phyloP scores from a whole-genome alignment of 345 rosid genomes.

The Aquilaria malaccensis region DNA sequence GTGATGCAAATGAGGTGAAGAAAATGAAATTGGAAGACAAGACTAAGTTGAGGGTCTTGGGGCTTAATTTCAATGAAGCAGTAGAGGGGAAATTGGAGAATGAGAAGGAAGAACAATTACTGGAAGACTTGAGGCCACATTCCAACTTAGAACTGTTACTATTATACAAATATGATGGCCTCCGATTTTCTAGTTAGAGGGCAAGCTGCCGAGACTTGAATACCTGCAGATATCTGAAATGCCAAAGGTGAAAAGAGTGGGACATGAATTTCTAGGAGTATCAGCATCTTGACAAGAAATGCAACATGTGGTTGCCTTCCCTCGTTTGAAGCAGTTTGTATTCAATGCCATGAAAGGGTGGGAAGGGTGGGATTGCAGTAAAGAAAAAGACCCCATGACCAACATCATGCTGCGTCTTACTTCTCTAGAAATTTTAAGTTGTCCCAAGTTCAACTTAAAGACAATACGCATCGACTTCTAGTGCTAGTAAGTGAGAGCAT shows the following conservation, averaged over 20 bases:
- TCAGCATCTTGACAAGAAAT: not conserved
- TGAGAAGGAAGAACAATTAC: not conserved
- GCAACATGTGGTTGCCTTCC: too few species aligned
- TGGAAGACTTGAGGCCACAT: conserved; percentile 13
- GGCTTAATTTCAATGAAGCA: not conserved
- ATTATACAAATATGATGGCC: not conserved
- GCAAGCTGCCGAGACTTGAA: conserved; percentile 10
- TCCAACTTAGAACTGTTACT: not conserved
- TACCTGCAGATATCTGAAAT: conserved; percentile 1
- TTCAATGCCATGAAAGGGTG: too few species aligned
- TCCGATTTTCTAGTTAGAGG: conserved; percentile 6
- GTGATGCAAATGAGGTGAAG: conserved; percentile 7
- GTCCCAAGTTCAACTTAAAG: not conserved
- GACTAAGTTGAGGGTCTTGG: not conserved
- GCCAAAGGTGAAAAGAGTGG: not conserved
- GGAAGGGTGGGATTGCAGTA: too few species aligned
- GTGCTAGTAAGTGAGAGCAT: too few species aligned
- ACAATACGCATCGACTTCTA: too few species aligned
- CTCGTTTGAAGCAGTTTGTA: too few species aligned
- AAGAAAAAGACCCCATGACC: too few species aligned
- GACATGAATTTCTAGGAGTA: conserved; percentile 9
- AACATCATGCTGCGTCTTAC: too few species aligned
- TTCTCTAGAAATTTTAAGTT: too few species aligned
- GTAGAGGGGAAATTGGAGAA: too few species aligned
- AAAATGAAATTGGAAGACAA: conserved; percentile 2